These are phyloP conservation scores for Microdochium paspali DNA, from an alignment of 2,329 filamentous ascomycete species.

Conservation along the genomic window DNA sequence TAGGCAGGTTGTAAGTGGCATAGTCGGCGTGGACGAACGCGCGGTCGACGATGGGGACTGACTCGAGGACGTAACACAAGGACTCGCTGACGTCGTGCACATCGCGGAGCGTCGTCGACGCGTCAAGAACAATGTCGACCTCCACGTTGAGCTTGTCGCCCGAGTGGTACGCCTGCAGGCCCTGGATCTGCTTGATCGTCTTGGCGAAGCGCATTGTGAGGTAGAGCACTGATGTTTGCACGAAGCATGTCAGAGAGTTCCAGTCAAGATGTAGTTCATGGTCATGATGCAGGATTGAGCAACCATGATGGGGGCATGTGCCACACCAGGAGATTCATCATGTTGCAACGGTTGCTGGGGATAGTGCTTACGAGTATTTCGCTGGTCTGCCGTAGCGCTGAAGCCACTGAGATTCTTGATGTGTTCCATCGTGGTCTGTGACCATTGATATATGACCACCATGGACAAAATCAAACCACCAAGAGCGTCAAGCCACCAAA, in stretches of 20 bases:
- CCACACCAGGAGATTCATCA: not conserved
- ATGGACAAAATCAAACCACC: conserved; percentile 71
- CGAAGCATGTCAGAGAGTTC: not conserved
- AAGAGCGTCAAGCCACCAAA: conserved; percentile 79
- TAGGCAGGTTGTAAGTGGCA: conserved; percentile 51
- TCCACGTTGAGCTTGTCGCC: conserved; percentile 79
- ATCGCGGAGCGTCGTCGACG: conserved; percentile 65
- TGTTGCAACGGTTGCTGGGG: no score
- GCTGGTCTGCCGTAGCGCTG: conserved; percentile 68
- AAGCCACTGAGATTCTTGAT: conserved; percentile 75
- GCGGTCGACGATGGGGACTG: conserved; percentile 67
- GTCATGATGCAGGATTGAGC: no score
- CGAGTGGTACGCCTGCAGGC: conserved; percentile 74
- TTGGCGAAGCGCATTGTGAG: conserved; percentile 90
- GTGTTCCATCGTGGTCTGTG: conserved; percentile 61
- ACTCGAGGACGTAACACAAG: conserved; percentile 76
- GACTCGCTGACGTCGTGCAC: conserved; percentile 62
- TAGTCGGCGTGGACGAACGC: conserved; percentile 63
- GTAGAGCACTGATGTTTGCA: conserved; percentile 52
- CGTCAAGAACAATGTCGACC: conserved; percentile 76
- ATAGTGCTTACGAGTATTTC: conserved; percentile 55
- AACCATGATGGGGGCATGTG: not conserved
- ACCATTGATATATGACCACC: conserved; percentile 76
- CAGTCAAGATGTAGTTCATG: not conserved
- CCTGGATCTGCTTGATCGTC: conserved; percentile 78